phyloP scores from a whole-genome alignment of 2,329 filamentous ascomycete genomes.

The Aspergillus japonicus region DNA sequence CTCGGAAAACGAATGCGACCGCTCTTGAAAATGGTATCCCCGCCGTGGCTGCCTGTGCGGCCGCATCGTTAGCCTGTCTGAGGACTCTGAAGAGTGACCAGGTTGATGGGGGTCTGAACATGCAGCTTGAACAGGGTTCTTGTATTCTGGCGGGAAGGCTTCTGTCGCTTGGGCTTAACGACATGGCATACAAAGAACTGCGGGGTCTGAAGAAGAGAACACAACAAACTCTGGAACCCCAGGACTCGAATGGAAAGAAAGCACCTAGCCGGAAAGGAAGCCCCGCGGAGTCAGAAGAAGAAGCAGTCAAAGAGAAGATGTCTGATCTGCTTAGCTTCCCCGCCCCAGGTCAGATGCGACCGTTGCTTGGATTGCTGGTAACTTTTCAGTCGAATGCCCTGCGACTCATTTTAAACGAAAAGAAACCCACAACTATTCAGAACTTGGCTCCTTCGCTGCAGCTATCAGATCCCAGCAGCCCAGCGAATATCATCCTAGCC shows the following conservation, averaged over 20 bases:
- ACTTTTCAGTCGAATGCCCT: slow-evolving; percentile 43
- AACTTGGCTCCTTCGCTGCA: slow-evolving; percentile 33
- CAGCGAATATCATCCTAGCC: slow-evolving; percentile 39
- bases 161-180: slow-evolving; percentile 41
- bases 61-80: slow-evolving; percentile 40
- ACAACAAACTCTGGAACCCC: slow-evolving; percentile 30
- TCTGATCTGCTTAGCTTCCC: slow-evolving; percentile 39
- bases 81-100: slow-evolving; percentile 35
- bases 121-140: slow-evolving; percentile 45
- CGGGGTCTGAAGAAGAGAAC: slow-evolving; percentile 39
- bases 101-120: slow-evolving; percentile 27
- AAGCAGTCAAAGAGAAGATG: slow-evolving; percentile 35
- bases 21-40: slow-evolving; percentile 26
- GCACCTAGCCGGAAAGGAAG: slow-evolving; percentile 8
- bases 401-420: slow-evolving; percentile 37
- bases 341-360: slow-evolving; percentile 26
- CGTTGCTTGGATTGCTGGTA: slow-evolving; percentile 35
- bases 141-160: slow-evolving; percentile 44
- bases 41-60: slow-evolving; percentile 42
- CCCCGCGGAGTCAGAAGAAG: slow-evolving; percentile 25
- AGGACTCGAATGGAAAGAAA: slow-evolving; percentile 20
- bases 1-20: slow-evolving; percentile 22
- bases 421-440: slow-evolving; percentile 32
- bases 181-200: slow-evolving; percentile 44
- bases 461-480: slow-evolving; percentile 37